These are phyloP conservation scores for Peterozyma xylosa DNA, from an alignment of 805 yeast species.

Conservation along the genomic window DNA sequence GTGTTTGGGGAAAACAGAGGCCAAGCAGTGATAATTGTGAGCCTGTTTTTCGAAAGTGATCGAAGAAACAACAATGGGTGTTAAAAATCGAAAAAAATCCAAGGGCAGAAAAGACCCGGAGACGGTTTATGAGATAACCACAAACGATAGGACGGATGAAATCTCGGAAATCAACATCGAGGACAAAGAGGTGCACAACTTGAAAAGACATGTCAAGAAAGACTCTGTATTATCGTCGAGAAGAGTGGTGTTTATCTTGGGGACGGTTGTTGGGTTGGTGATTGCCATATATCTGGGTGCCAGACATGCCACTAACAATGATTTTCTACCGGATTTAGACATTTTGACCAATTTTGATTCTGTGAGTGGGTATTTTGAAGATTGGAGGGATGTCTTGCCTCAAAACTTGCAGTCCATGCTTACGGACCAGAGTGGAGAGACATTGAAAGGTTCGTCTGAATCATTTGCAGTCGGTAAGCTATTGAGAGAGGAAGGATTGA, in stretches of 20 bases:
- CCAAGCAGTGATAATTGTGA: no score
- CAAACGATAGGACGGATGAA: no score
- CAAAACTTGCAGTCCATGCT: slow-evolving; percentile 51
- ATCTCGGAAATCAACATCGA: no score
- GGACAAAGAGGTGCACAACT: no score
- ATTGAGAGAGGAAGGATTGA: slow-evolving; percentile 45
- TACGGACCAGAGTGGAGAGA: slow-evolving; percentile 38
- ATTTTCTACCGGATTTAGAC: slow-evolving; percentile 41
- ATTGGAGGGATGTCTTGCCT: slow-evolving; percentile 74
- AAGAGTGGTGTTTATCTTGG: slow-evolving; percentile 56
- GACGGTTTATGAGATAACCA: no score
- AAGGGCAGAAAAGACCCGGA: no score
- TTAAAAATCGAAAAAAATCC: no score
- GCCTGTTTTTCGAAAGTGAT: no score
- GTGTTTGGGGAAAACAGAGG: no score
- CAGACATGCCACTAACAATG: slow-evolving; percentile 27
- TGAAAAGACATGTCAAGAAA: not conserved
- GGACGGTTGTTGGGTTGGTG: slow-evolving; percentile 63
- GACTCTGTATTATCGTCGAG: slow-evolving; percentile 37
- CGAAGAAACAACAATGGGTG: no score
- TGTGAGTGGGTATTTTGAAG: slow-evolving; percentile 52
- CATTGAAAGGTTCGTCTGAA: slow-evolving; percentile 54
- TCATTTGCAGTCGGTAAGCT: slow-evolving; percentile 82
- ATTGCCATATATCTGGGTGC: slow-evolving; percentile 59
- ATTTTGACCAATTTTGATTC: slow-evolving; percentile 47